phyloP scores from a whole-genome alignment of 495 filamentous ascomycete genomes.

The Penicillium salamii region DNA sequence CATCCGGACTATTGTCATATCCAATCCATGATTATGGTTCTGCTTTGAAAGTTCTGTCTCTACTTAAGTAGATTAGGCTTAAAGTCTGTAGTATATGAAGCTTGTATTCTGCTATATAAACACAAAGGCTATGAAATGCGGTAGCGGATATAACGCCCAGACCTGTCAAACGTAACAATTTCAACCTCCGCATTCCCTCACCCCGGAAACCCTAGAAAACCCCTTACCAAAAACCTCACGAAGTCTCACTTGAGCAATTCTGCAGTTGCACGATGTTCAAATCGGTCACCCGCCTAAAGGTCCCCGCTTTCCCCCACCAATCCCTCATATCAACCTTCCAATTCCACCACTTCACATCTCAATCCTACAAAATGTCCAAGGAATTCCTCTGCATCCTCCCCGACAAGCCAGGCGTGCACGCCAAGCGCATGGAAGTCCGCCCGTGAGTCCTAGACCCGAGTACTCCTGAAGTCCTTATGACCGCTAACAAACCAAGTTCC shows the following conservation, averaged over 20 bases:
- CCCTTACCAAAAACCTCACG: too few species aligned
- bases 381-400: slow-evolving; percentile 88
- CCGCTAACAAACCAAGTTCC: slow-evolving; percentile 12
- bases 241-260: too few species aligned
- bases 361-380: slow-evolving; percentile 33
- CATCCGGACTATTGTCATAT: slow-evolving; percentile 24
- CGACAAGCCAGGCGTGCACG: slow-evolving; percentile 64
- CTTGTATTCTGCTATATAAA: too few species aligned
- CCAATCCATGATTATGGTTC: too few species aligned
- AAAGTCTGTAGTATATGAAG: too few species aligned
- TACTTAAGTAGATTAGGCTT: slow-evolving; percentile 2
- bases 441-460: slow-evolving; percentile 48
- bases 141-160: too few species aligned
- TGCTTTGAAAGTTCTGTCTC: too few species aligned
- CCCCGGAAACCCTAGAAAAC: background rate
- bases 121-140: too few species aligned
- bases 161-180: too few species aligned
- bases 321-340: too few species aligned
- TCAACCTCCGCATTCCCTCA: too few species aligned
- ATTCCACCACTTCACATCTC: too few species aligned
- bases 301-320: slow-evolving; percentile 27
- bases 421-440: slow-evolving; percentile 69
- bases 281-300: slow-evolving; percentile 1
- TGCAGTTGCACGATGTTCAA: background rate
- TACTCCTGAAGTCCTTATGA: background rate